Evolutionary conservation across 345 rosid species (phyloP), one percentile per base, ranked within the genome.

Genomic region (Orychophragmus violaceus): DNA sequence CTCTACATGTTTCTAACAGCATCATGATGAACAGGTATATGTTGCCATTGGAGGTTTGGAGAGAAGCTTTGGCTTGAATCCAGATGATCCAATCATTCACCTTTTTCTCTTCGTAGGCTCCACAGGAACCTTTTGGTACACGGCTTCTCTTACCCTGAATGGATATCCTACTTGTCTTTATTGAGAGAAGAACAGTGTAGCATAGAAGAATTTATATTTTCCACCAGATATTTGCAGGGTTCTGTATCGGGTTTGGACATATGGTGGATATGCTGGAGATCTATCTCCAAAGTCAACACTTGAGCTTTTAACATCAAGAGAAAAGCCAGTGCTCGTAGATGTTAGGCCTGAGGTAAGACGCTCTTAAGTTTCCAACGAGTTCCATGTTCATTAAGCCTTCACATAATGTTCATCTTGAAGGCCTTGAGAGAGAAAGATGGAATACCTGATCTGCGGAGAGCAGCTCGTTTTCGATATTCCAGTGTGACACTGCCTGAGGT

Each of bases 321-420:
- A 87, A 72, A 85, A 85, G 69, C 82, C 85, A 19, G 76, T 85
- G 23, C 89, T 94, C 51, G 78, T 94, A 41, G 99, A 94, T 81
- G 80, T 94, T 80, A 83, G 97, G 84, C 88, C 96, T 35, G 96
- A 94, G 87, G 99, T 87, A 85, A 88, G 99, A 79, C 54, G 65
- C 69, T 64, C 63, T n/a, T n/a, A n/a, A n/a, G n/a, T n/a, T n/a
- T n/a, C n/a, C n/a, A n/a, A n/a, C n/a, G n/a, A n/a, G n/a, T n/a
- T n/a, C n/a, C n/a, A 41, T 68, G 61, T 73, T 80, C n/a, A n/a
- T n/a, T n/a, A n/a, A n/a, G n/a, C n/a, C n/a, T n/a, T n/a, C 60
- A n/a, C 41, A 50, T 32, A 30, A 22, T 58, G 35, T 35, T 44
- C 39, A 45, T 70, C 1, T 64, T 25, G 42, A 78, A 88, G 99